A percentile compares a stretch with the other conserved stretches of the same genome.
Evolutionary conservation across 176 grass and related monocot species (phyloP).

Genomic region (Saccharum spontaneum): DNA sequence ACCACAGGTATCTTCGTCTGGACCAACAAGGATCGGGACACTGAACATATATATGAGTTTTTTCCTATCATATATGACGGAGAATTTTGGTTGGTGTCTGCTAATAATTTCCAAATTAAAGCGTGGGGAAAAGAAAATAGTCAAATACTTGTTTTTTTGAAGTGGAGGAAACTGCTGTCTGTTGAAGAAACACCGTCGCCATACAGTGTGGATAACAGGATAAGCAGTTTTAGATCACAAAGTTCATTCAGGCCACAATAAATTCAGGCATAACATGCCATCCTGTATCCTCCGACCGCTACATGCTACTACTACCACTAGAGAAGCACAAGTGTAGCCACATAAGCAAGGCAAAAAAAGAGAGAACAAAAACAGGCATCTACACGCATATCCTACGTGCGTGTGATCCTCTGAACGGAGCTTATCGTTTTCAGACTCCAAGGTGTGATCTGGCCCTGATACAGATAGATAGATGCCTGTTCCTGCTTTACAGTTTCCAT

Average conservation of each 20-base stretch:
- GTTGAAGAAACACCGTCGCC: background rate
- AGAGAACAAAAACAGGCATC: background rate
- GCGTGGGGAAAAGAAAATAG: background rate
- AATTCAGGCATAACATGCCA: background rate
- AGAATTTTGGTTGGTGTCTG: background rate
- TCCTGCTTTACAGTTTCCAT: background rate
- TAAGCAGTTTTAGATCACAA: background rate
- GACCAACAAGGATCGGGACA: constrained; percentile 1
- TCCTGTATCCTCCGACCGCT: background rate
- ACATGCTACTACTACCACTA: background rate
- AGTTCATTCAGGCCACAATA: constrained; percentile 24
- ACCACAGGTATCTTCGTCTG: background rate
- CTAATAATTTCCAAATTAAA: background rate
- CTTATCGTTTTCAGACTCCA: constrained; percentile 30
- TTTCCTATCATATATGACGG: background rate
- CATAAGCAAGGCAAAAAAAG: background rate
- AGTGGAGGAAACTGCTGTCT: background rate
- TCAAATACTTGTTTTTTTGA: background rate
- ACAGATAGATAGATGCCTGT: background rate
- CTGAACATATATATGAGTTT: background rate
- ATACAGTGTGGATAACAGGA: constrained; percentile 32
- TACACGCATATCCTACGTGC: background rate
- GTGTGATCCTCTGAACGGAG: constrained; percentile 21
- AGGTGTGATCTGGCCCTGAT: constrained; percentile 15
- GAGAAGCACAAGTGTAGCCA: background rate